Base-by-base conservation (phyloP, 2,329 filamentous ascomycete species). In the Cylindrodendrum hubeiense region DNA sequence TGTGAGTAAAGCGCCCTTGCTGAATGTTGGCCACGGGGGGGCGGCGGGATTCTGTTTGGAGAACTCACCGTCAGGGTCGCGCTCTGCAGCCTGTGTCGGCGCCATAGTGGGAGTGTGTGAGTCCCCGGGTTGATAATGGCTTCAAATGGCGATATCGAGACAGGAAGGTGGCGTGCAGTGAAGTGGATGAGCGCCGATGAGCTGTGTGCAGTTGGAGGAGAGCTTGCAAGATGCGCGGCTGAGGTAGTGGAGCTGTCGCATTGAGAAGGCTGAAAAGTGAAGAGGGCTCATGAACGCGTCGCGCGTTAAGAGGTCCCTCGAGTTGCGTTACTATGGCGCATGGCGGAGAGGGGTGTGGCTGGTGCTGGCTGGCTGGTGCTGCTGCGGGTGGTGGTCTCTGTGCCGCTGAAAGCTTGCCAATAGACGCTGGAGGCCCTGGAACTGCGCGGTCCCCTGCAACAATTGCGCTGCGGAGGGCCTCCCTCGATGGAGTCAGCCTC, bases 41-140 rank as follows among this genome's bases (percentile, higher is more conserved):
- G 37, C 30, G 17, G 58, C 50, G 30, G 33, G 30, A 49, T 28
- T 43, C 17, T n/a, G 13, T 33, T 41, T 52, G 50, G 56, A 60
- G 63, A 68, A 71, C 77, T 71, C 60, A 82, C 80, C 75, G 66
- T 81, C 77, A 53, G 74, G 71, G 54, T 81, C 80, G n/a, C 74
- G 75, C 57, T 81, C 79, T 41, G 72, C 70, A 56, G 72, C 74
- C 60, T 77, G 77, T 60, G 76, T 74, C 55, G 80, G 79, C 62
- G 79, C 76, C 80, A 82, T 82, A 39, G 33, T 56, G 37, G 22
- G 6, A 17, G 8, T 33, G 19, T 34, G 5, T n/a, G 24, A 28
- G 34, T 28, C n/a, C 28, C 10, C 13, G 43, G 24, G 52, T 37
- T 49, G 54, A 33, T 33, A 50, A 44, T 46, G 21, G 43, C 53